Evolutionary conservation across 805 yeast species (phyloP).

Genomic region (Pichia phayaonensis): DNA sequence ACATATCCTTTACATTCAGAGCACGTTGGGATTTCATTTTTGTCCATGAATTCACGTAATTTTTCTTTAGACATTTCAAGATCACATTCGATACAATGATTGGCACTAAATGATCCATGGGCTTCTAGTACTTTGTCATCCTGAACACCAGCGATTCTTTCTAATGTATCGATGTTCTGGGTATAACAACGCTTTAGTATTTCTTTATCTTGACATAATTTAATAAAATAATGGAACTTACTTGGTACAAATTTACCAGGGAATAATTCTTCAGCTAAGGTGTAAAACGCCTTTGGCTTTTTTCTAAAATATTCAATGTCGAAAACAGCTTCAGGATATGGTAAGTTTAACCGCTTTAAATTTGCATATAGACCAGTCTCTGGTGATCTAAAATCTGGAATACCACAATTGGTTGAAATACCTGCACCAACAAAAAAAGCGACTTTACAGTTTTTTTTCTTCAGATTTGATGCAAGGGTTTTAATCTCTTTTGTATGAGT

Average conservation of each 20-base stretch:
- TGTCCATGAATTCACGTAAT: constrained; percentile 32
- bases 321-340: constrained; percentile 93
- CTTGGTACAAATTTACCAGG: constrained; percentile 89
- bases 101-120: constrained; percentile 85
- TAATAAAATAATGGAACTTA: constrained; percentile 67
- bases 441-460: constrained; percentile 31
- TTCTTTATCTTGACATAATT: constrained; percentile 55
- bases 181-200: constrained; percentile 69
- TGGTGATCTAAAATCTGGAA: constrained; percentile 92
- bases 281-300: constrained; percentile 77
- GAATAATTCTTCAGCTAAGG: constrained; percentile 73
- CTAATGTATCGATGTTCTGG: constrained; percentile 90
- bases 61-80: constrained; percentile 41
- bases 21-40: constrained; percentile 46
- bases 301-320: constrained; percentile 75
- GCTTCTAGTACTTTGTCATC: constrained; percentile 73
- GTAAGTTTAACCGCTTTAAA: constrained; percentile 62
- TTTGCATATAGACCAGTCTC: constrained; percentile 84
- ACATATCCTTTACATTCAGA: constrained; percentile 62
- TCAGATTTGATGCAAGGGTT: constrained; percentile 17
- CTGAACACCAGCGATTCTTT: constrained; percentile 71
- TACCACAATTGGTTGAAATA: constrained; percentile 86
- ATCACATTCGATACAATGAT: constrained; percentile 75
- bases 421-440: constrained; percentile 89
- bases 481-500: constrained; percentile 8